Percentiles rank a stretch among this genome's conserved stretches.
Conservation (phyloP, 202 grass and related monocot species). For the Bolboschoenoplectus hybrid region DNA sequence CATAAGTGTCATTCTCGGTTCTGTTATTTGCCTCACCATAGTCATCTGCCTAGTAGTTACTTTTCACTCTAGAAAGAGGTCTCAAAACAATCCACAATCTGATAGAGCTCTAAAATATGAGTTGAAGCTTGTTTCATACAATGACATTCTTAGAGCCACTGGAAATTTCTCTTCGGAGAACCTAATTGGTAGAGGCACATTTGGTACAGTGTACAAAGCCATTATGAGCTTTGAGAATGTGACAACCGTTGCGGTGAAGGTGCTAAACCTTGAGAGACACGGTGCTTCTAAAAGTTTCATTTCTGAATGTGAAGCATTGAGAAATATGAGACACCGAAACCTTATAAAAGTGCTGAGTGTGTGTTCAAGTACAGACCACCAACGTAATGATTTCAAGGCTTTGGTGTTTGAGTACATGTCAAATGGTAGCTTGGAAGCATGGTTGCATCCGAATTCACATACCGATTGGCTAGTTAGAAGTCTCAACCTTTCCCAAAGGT, state of each 20-base stretch:
- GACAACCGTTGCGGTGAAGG: background rate
- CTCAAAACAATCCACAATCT: no score
- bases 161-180: no score
- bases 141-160: no score
- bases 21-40: no score
- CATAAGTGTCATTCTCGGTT: no score
- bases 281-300: background rate
- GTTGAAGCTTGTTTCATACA: no score
- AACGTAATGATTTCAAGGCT: background rate
- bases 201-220: no score
- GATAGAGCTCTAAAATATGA: no score
- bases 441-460: background rate
- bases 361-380: background rate
- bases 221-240: no score
- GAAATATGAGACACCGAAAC: background rate
- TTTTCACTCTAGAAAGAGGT: no score
- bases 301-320: background rate
- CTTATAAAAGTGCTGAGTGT: background rate
- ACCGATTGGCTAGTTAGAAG: background rate
- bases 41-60: no score
- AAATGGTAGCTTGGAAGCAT: background rate
- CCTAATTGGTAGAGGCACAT: no score
- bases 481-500: background rate
- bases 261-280: background rate
- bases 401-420: background rate